These are phyloP conservation scores for Neostapfia colusana DNA, from an alignment of 176 grass and related monocot genomes.

Conservation along the genomic window DNA sequence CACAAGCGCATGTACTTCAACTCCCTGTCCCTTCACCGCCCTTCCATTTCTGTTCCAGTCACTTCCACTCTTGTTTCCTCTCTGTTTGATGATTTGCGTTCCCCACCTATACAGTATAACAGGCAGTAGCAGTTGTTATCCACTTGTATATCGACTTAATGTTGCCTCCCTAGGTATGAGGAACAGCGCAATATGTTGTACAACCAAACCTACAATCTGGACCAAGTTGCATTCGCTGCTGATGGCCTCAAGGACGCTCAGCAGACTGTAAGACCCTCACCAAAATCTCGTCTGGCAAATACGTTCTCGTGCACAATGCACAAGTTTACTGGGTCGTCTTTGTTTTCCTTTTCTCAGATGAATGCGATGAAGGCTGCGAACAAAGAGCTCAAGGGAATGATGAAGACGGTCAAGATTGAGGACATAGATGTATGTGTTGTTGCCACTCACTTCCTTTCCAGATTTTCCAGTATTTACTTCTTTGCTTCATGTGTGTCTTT, in stretches of 20 bases:
- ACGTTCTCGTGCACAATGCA: neutral
- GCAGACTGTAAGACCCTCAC: constrained; percentile 68
- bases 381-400: constrained; percentile 94
- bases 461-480: neutral
- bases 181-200: constrained; percentile 94
- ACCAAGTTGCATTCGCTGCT: constrained; percentile 87
- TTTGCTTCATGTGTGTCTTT: neutral
- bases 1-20: constrained; percentile 62
- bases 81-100: neutral
- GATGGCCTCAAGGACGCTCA: constrained; percentile 94
- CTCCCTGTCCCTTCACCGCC: neutral
- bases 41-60: neutral
- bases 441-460: constrained; percentile 2
- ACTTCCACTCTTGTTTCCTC: neutral
- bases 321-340: neutral
- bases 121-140: neutral
- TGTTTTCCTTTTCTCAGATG: constrained; percentile 48
- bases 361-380: constrained; percentile 86
- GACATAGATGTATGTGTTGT: constrained; percentile 77
- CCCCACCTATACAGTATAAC: neutral
- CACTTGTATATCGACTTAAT: neutral
- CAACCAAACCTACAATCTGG: constrained; percentile 92
- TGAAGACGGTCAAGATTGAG: constrained; percentile 91
- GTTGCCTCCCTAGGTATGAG: constrained; percentile 59
- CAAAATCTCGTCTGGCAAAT: neutral